Base-by-base conservation (phyloP, 495 filamentous ascomycete genomes). In the Penicillium psychrofluorescens region DNA sequence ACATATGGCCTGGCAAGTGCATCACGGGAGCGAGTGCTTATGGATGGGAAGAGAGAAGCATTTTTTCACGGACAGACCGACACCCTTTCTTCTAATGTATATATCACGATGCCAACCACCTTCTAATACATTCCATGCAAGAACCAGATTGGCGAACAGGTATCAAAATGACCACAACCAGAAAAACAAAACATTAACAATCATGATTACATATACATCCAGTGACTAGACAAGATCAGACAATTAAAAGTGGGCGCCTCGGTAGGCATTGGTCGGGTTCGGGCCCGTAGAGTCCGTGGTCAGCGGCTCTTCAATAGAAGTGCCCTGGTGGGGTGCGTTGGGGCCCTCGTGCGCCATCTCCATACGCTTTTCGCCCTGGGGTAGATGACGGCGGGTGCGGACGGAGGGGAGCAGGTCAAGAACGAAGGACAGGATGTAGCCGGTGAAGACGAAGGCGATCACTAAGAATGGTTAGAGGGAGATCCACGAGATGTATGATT, bases 381-480 rank as follows among this genome's bases (percentile, higher is more conserved):
- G 68, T 8, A 72, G 39, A 37, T 71, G 66, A 30, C 61, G 64
- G 46, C 81, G 84, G 4, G 79, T 87, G 11, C 76, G 71, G 2
- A 85, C 73, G 13, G 89, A 88, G 0, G 92, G 92, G 40, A 88
- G 68, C 32, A 98, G 72, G 59, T 98, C 92, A 55, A 97, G 68
- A 42, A 85, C 78, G 68, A 95, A 97, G 33, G 86, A 89, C 38
- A 95, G 76, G 35, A 95, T 71, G 62, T 94, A 96, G 54, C 88
- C 85, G 8, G 84, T 90, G 68, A 95, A 98, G 48, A 96, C 71
- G 52, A 97, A 82, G 15, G 90, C 83, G 48, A 98, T 84, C 41
- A 83, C 66, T 22, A 22, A 22, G 22, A 22, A 22, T 0, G 22
- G 22, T 22, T 22, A 22, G 22, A 4, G 22, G 22, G 4, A 3